phyloP scores from a whole-genome alignment of 208 protist species.

The Novymonas esmeraldas region DNA sequence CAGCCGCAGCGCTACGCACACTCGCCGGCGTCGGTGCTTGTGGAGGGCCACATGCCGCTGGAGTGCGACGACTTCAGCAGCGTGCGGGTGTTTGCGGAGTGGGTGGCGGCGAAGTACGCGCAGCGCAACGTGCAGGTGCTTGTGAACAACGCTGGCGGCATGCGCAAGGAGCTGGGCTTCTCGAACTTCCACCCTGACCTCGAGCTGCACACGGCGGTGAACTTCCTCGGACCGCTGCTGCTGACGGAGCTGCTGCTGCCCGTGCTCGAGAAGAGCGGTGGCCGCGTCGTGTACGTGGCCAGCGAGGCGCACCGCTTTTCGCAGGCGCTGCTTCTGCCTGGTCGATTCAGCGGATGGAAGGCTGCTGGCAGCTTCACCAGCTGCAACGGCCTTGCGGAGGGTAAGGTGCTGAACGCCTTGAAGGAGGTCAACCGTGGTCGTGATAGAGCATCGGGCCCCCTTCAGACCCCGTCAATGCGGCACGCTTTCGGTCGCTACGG shows the following conservation, averaged over 20 bases:
- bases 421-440: slow-evolving; percentile 67
- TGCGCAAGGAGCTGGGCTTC: slow-evolving; percentile 57
- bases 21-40: slow-evolving; percentile 44
- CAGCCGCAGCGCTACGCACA: slow-evolving; percentile 43
- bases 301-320: slow-evolving; percentile 80
- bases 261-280: slow-evolving; percentile 56
- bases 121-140: slow-evolving; percentile 74
- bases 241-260: slow-evolving; percentile 88
- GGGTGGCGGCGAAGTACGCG: slow-evolving; percentile 52
- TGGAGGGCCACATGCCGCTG: slow-evolving; percentile 58
- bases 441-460: slow-evolving; percentile 36
- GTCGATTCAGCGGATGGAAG: slow-evolving; percentile 18
- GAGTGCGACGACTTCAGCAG: slow-evolving; percentile 83
- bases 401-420: slow-evolving; percentile 58
- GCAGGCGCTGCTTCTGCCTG: slow-evolving; percentile 47
- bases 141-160: slow-evolving; percentile 90
- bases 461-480: slow-evolving; percentile 24
- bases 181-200: slow-evolving; percentile 51
- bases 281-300: slow-evolving; percentile 85
- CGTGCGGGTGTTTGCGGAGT: slow-evolving; percentile 58
- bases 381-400: slow-evolving; percentile 30
- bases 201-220: slow-evolving; percentile 84
- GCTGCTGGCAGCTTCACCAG: slow-evolving; percentile 5
- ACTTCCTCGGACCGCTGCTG: slow-evolving; percentile 83
- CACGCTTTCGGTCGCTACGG: slow-evolving; percentile 79